These are phyloP conservation scores for Acanthamoeba triangularis DNA, from an alignment of 208 protist species.

Conservation along the genomic window DNA sequence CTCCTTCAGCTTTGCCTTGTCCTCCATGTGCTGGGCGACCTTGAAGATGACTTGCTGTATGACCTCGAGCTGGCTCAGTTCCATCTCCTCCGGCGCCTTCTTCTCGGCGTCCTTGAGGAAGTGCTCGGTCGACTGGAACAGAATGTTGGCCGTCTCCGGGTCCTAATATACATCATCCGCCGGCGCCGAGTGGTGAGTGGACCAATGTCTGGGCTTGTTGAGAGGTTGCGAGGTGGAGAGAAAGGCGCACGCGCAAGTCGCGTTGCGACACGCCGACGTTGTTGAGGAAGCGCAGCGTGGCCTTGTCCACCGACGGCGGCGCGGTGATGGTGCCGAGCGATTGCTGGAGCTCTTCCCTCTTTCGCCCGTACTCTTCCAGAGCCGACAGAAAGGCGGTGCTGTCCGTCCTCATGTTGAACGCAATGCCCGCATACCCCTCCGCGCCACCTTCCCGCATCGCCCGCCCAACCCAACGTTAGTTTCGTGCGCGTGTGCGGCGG, in stretches of 20 bases:
- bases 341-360: background rate
- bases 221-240: background rate
- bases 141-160: slow-evolving; percentile 9
- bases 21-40: background rate
- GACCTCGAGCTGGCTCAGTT: slow-evolving; percentile 27
- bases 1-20: background rate
- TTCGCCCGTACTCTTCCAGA: background rate
- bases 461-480: background rate
- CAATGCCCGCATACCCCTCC: background rate
- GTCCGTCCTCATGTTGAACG: slow-evolving; percentile 33
- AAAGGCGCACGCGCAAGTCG: background rate
- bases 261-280: background rate
- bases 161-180: background rate
- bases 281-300: slow-evolving; percentile 11
- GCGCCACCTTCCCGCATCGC: background rate
- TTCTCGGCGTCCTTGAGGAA: slow-evolving; percentile 12
- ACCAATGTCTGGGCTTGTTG: background rate
- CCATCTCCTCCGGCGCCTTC: background rate
- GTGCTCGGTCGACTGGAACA: slow-evolving; percentile 38
- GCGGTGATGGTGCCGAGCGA: background rate
- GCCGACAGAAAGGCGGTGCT: slow-evolving; percentile 15
- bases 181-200: background rate
- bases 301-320: background rate
- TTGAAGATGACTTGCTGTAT: slow-evolving; percentile 14
- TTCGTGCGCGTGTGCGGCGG: background rate